A percentile compares a stretch with the other conserved stretches of the same genome.
phyloP scores from a whole-genome alignment of 2,329 filamentous ascomycete species.

The Arthrobotrys megalospora region DNA sequence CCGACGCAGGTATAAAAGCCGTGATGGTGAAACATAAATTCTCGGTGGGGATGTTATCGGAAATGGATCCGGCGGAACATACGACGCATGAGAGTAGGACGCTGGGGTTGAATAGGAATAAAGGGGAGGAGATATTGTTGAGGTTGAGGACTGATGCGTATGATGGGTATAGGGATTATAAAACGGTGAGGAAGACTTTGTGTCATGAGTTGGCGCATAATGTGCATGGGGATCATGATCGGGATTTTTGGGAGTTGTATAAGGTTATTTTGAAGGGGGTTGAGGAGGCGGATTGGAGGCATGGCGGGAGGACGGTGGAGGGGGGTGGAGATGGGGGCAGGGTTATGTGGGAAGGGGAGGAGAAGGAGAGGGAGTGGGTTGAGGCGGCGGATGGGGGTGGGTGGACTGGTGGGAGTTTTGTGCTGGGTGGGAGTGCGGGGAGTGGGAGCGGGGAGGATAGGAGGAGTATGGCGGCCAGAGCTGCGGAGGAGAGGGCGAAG shows the following conservation, averaged over 20 bases:
- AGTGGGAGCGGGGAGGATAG: slow-evolving; percentile 72
- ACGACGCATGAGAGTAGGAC: slow-evolving; percentile 77
- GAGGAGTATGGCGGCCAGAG: slow-evolving; percentile 81
- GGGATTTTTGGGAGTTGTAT: slow-evolving; percentile 90
- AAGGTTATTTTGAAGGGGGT: slow-evolving; percentile 85
- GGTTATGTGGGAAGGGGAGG: slow-evolving; percentile 65
- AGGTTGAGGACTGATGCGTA: slow-evolving; percentile 92
- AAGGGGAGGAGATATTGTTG: slow-evolving; percentile 90
- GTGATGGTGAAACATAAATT: slow-evolving; percentile 89
- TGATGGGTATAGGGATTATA: slow-evolving; percentile 94
- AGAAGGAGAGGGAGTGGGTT: slow-evolving; percentile 70
- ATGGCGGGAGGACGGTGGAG: slow-evolving; percentile 77
- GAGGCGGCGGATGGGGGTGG: slow-evolving; percentile 73
- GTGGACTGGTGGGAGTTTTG: slow-evolving; percentile 84
- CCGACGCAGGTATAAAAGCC: slow-evolving; percentile 86
- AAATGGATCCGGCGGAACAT: slow-evolving; percentile 92
- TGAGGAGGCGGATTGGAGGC: slow-evolving; percentile 82
- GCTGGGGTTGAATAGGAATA: slow-evolving; percentile 87
- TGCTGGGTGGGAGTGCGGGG: slow-evolving; percentile 72
- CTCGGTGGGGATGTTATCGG: slow-evolving; percentile 86
- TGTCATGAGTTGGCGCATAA: slow-evolving; percentile 98
- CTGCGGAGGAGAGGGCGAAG: slow-evolving; percentile 78
- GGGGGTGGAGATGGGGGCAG: slow-evolving; percentile 74
- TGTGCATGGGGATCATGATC: slow-evolving; percentile 85
- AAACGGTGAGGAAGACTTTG: slow-evolving; percentile 88